phyloP scores from a whole-genome alignment of 768 basidiomycete species.

The Tubosaeta sp. region DNA sequence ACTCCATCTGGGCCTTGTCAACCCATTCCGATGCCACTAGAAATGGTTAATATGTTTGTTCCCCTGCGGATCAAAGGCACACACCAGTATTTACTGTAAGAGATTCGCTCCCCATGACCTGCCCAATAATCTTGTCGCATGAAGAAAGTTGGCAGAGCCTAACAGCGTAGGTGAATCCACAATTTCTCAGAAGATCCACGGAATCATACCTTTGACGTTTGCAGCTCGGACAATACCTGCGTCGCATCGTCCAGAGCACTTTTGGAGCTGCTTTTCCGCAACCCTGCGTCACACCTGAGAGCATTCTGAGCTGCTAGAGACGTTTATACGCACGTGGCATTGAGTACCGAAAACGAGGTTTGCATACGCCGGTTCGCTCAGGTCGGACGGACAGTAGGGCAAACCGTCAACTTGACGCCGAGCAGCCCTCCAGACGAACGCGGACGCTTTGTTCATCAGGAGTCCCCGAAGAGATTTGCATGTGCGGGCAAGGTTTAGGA shows the following conservation, averaged over 20 bases:
- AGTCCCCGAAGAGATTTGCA: conserved; percentile 37
- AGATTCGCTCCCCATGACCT: neutral
- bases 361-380: conserved; percentile 43
- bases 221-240: conserved; percentile 15
- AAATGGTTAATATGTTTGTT: neutral
- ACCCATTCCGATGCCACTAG: neutral
- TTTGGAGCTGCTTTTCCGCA: conserved; percentile 8
- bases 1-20: conserved; percentile 10
- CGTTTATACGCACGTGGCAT: conserved; percentile 20
- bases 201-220: conserved; percentile 8
- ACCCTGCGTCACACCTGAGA: conserved; percentile 1
- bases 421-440: conserved; percentile 23
- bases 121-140: neutral
- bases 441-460: conserved; percentile 31
- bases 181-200: neutral
- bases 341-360: conserved; percentile 34
- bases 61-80: neutral
- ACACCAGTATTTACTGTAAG: neutral
- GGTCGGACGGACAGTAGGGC: conserved; percentile 41
- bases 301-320: neutral
- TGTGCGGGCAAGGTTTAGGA: conserved; percentile 37
- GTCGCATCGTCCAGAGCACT: conserved; percentile 16
- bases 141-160: neutral
- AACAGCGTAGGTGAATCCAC: neutral
- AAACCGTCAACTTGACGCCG: conserved; percentile 35